Evolutionary conservation across 805 yeast species (phyloP).

Genomic region (Lipomyces sp.): DNA sequence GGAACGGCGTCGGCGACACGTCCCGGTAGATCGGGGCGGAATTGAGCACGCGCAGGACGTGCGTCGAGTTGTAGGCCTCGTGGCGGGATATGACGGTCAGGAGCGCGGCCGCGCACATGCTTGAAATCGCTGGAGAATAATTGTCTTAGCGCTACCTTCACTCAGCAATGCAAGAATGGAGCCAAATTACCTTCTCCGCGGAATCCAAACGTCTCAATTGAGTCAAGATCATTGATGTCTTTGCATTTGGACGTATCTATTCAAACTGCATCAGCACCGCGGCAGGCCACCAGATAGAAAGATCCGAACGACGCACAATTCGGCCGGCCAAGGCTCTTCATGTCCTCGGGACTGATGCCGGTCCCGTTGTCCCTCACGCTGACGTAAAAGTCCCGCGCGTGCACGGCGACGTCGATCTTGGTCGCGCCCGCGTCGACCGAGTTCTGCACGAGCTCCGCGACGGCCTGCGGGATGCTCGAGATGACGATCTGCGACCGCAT

Average conservation of each 20-base stretch:
- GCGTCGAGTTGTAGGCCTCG: slow-evolving; percentile 19
- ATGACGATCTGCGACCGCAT: slow-evolving; percentile 20
- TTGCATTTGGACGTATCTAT: slow-evolving; percentile 47
- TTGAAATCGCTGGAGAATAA: slow-evolving; percentile 44
- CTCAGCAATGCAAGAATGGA: background rate
- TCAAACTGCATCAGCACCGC: background rate
- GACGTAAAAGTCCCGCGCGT: slow-evolving; percentile 9
- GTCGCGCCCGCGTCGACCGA: slow-evolving; percentile 24
- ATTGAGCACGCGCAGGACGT: slow-evolving; percentile 17
- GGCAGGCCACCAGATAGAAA: background rate
- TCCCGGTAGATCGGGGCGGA: slow-evolving; percentile 7
- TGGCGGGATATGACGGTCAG: slow-evolving; percentile 46
- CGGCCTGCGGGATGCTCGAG: slow-evolving; percentile 15
- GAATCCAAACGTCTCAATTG: slow-evolving; percentile 22
- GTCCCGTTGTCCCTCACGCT: slow-evolving; percentile 57
- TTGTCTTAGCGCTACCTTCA: background rate
- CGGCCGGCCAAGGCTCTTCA: slow-evolving; percentile 44
- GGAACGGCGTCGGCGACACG: background rate
- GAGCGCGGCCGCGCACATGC: slow-evolving; percentile 43
- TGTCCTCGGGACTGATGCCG: slow-evolving; percentile 51
- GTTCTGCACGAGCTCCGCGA: slow-evolving; percentile 25
- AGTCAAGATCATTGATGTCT: slow-evolving; percentile 35
- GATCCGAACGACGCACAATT: slow-evolving; percentile 29
- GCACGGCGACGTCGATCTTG: slow-evolving; percentile 12
- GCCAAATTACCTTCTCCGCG: slow-evolving; percentile 24